Percentiles rank a stretch among this genome's conserved stretches.
phyloP scores from a whole-genome alignment of 306 rosid genomes.

The Prunus padus region DNA sequence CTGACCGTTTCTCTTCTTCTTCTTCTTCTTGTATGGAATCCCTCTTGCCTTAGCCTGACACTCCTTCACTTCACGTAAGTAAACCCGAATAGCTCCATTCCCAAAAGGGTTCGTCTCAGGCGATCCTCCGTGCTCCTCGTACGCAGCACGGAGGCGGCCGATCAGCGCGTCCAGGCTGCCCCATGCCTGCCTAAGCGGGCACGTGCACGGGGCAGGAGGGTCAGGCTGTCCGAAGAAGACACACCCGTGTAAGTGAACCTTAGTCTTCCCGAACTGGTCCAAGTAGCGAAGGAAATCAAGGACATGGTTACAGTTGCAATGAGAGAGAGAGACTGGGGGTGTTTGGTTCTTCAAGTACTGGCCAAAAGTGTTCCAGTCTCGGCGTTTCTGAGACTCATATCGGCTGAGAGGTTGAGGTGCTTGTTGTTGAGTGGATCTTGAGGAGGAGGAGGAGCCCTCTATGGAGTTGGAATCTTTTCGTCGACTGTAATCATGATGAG shows the following conservation, averaged over 20 bases:
- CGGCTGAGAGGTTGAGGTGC: slow-evolving; percentile 52
- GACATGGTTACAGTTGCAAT: slow-evolving; percentile 81
- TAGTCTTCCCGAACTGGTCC: slow-evolving; percentile 90
- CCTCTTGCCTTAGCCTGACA: slow-evolving; percentile 87
- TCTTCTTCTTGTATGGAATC: slow-evolving; percentile 78
- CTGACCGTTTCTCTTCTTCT: slow-evolving; percentile 62
- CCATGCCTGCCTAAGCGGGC: slow-evolving; percentile 92
- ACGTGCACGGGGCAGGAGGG: slow-evolving; percentile 87
- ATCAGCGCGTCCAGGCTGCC: slow-evolving; percentile 91
- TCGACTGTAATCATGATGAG: slow-evolving; percentile 12
- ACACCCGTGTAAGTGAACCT: slow-evolving; percentile 82
- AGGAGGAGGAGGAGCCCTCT: slow-evolving; percentile 41
- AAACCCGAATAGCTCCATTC: slow-evolving; percentile 71
- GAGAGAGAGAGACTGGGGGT: slow-evolving; percentile 61
- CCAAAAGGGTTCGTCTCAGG: slow-evolving; percentile 80
- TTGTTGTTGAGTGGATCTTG: slow-evolving; percentile 27
- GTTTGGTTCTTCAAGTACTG: slow-evolving; percentile 73
- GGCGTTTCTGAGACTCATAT: slow-evolving; percentile 77
- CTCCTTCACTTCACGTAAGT: slow-evolving; percentile 83
- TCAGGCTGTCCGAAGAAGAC: slow-evolving; percentile 89
- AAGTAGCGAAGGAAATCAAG: slow-evolving; percentile 83
- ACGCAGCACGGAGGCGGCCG: slow-evolving; percentile 85
- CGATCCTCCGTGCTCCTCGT: slow-evolving; percentile 82
- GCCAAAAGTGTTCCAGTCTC: slow-evolving; percentile 93
- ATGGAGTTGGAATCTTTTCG: slow-evolving; percentile 31